phyloP scores from a whole-genome alignment of 495 filamentous ascomycete genomes.

The Penicillium nucicola region DNA sequence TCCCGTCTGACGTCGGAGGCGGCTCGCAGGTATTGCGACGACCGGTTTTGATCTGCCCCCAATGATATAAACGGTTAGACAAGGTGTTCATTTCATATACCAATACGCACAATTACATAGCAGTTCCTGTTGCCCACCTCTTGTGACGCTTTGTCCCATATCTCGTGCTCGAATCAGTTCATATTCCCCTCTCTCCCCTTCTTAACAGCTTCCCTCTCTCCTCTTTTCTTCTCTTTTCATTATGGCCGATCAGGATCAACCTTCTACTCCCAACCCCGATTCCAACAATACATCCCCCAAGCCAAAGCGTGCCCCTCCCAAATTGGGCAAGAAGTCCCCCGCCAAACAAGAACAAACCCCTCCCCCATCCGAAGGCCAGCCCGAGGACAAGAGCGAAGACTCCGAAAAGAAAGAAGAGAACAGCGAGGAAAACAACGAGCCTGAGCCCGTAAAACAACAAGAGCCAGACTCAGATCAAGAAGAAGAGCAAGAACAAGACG shows the following conservation, averaged over 20 bases:
- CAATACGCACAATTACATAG: slow-evolving; percentile 12
- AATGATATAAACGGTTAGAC: slow-evolving; percentile 22
- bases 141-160: slow-evolving; percentile 21
- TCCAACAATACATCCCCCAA: slow-evolving; percentile 20
- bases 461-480: slow-evolving; percentile 15
- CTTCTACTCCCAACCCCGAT: slow-evolving; percentile 22
- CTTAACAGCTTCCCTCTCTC: background rate
- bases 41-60: slow-evolving; percentile 8
- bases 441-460: slow-evolving; percentile 14
- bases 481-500: slow-evolving; percentile 13
- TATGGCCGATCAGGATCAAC: slow-evolving; percentile 37
- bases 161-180: slow-evolving; percentile 20
- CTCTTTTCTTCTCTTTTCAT: slow-evolving; percentile 28
- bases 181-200: slow-evolving; percentile 21
- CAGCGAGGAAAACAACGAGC: slow-evolving; percentile 10
- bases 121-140: slow-evolving; percentile 3
- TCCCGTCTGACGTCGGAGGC: slow-evolving; percentile 32
- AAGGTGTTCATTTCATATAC: slow-evolving; percentile 19
- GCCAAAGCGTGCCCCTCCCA: slow-evolving; percentile 29
- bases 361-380: slow-evolving; percentile 24
- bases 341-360: slow-evolving; percentile 35
- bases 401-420: slow-evolving; percentile 16
- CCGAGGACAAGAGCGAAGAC: slow-evolving; percentile 17
- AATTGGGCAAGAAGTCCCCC: slow-evolving; percentile 34
- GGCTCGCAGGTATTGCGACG: slow-evolving; percentile 7